A percentile compares a stretch with the other conserved stretches of the same genome.
These are phyloP conservation scores for Thelephora ganbajun DNA, from an alignment of 768 basidiomycete species.

Conservation along the genomic window DNA sequence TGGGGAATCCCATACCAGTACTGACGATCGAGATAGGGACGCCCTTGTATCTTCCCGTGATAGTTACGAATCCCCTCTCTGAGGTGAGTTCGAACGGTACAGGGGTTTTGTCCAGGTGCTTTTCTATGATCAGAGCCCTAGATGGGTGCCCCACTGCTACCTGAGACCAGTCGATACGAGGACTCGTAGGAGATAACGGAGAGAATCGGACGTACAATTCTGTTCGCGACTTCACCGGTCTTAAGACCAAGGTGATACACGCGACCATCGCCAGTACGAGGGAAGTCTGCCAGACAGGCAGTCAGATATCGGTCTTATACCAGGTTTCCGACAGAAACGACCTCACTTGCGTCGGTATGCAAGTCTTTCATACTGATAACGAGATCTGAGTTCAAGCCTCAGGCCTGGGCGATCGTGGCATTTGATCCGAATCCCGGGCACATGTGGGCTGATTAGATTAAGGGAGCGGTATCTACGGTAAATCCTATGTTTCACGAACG, in stretches of 20 bases:
- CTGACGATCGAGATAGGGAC: constrained; percentile 59
- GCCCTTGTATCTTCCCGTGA: constrained; percentile 28
- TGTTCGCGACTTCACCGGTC: constrained; percentile 68
- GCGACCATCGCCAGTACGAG: constrained; percentile 54
- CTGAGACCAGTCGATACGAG: constrained; percentile 20
- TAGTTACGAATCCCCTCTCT: constrained; percentile 54
- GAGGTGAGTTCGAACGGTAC: constrained; percentile 48
- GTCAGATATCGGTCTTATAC: neutral
- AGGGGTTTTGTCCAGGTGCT: constrained; percentile 43
- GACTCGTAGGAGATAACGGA: constrained; percentile 1
- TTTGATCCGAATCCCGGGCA: no score
- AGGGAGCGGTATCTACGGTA: no score
- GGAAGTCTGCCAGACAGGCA: constrained; percentile 44
- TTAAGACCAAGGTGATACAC: constrained; percentile 72
- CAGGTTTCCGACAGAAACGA: neutral
- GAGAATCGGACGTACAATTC: constrained; percentile 36
- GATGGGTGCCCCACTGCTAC: constrained; percentile 65
- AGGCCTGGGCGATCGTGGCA: neutral
- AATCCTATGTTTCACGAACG: constrained; percentile 32
- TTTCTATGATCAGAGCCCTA: constrained; percentile 46
- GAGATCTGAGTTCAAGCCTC: no score
- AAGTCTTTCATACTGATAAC: constrained; percentile 59
- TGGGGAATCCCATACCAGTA: constrained; percentile 75
- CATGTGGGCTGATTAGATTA: no score
- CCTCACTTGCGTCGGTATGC: constrained; percentile 55